Conservation (phyloP, 768 basidiomycete genomes). For the Termitomyces sp. region DNA sequence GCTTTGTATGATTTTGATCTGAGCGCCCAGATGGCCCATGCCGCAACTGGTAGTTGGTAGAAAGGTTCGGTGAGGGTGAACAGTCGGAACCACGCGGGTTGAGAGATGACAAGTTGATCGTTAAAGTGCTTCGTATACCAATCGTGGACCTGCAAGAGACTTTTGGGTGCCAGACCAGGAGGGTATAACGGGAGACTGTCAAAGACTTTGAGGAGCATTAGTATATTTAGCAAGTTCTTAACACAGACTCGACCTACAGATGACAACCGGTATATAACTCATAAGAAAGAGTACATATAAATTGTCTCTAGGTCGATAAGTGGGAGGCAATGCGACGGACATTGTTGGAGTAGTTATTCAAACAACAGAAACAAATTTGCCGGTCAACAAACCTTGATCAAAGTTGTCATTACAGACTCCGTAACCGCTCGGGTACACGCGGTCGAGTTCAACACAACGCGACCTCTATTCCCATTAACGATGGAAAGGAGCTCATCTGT, state of each 20-base stretch:
- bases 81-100: slow-evolving; percentile 18
- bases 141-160: slow-evolving; percentile 13
- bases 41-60: slow-evolving; percentile 17
- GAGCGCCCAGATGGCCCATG: slow-evolving; percentile 17
- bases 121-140: slow-evolving; percentile 16
- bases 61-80: slow-evolving; percentile 16
- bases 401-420: not conserved
- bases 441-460: slow-evolving; percentile 1
- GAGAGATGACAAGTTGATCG: slow-evolving; percentile 17
- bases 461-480: not conserved
- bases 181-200: slow-evolving; percentile 18
- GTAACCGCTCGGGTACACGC: not conserved
- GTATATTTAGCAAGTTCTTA: not conserved
- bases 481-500: slow-evolving; percentile 6
- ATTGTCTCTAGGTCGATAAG: slow-evolving; percentile 10
- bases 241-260: slow-evolving; percentile 5
- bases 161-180: slow-evolving; percentile 8
- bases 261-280: slow-evolving; percentile 13
- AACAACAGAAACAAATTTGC: not conserved
- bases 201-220: slow-evolving; percentile 9
- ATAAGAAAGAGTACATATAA: slow-evolving; percentile 14
- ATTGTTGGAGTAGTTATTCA: too few relatives aligned
- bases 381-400: not conserved
- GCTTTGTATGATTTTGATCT: slow-evolving; percentile 14
- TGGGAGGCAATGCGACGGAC: slow-evolving; percentile 7